Evolutionary conservation across 495 filamentous ascomycete species (phyloP).

Genomic region (Venustampulla echinocandica): DNA sequence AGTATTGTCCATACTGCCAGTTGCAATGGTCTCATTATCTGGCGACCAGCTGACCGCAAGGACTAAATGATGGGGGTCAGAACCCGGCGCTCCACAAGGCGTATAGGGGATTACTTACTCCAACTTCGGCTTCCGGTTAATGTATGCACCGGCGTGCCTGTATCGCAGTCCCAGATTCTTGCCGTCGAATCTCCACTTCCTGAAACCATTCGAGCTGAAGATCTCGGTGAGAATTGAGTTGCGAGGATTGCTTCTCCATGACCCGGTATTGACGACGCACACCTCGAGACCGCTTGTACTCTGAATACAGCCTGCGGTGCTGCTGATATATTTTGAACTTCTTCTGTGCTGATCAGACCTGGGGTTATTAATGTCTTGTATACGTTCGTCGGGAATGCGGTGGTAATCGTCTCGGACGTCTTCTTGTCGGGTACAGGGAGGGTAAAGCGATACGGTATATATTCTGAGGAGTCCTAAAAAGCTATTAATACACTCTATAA

Average conservation of each 20-base stretch:
- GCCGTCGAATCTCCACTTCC: conserved; percentile 90
- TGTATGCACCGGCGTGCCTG: conserved; percentile 80
- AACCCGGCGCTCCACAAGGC: too few species aligned
- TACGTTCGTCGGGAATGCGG: conserved; percentile 53
- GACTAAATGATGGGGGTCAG: too few species aligned
- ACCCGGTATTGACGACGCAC: conserved; percentile 78
- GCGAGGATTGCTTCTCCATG: conserved; percentile 90
- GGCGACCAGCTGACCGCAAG: conserved; percentile 80
- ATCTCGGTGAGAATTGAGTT: conserved; percentile 77
- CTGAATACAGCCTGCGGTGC: conserved; percentile 92
- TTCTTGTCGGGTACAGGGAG: conserved; percentile 22
- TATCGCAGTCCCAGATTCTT: conserved; percentile 92
- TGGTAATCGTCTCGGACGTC: conserved; percentile 15
- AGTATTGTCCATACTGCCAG: conserved; percentile 88
- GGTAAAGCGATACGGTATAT: conserved; percentile 23
- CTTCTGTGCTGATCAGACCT: conserved; percentile 60
- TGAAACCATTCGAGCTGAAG: conserved; percentile 73
- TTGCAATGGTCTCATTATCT: conserved; percentile 73
- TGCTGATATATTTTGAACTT: conserved; percentile 54
- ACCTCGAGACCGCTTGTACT: conserved; percentile 84
- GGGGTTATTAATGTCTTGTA: conserved; percentile 62
- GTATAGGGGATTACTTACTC: too few species aligned
- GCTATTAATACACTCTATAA: background rate
- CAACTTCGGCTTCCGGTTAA: conserved; percentile 89
- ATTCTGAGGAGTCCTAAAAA: conserved; percentile 23